phyloP scores from a whole-genome alignment of 805 yeast species.

The Candida sonorensis region DNA sequence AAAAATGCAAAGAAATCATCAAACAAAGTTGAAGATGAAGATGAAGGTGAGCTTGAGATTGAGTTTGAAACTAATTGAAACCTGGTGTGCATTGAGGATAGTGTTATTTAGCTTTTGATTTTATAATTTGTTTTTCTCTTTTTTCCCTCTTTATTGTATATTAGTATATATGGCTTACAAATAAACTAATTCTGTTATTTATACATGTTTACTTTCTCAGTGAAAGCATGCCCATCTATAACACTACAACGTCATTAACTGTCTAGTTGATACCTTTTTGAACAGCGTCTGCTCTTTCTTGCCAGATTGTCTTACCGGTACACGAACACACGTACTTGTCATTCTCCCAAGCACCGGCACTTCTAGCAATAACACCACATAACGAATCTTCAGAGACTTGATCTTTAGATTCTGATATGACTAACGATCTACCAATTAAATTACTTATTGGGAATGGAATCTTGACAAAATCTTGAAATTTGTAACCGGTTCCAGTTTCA shows the following conservation, averaged over 20 bases:
- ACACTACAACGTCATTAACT: too few species aligned
- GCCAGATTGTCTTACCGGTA: constrained; percentile 94
- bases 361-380: constrained; percentile 88
- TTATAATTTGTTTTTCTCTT: too few species aligned
- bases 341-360: constrained; percentile 97
- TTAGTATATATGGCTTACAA: too few species aligned
- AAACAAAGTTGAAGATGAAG: constrained; percentile 14
- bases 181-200: too few species aligned
- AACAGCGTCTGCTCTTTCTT: constrained; percentile 78
- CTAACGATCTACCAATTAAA: constrained; percentile 64
- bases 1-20: neutral
- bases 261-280: constrained; percentile 42
- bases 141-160: too few species aligned
- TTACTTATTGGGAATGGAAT: constrained; percentile 45
- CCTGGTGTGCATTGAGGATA: too few species aligned
- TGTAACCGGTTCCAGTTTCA: constrained; percentile 24
- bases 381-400: constrained; percentile 38
- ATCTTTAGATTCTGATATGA: constrained; percentile 36
- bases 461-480: constrained; percentile 41
- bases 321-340: constrained; percentile 90
- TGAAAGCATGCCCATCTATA: too few species aligned
- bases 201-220: too few species aligned
- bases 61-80: neutral
- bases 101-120: too few species aligned
- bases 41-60: constrained; percentile 10